Evolutionary conservation across 208 protist species (phyloP).

Genomic region (Naegleria lovaniensis): DNA sequence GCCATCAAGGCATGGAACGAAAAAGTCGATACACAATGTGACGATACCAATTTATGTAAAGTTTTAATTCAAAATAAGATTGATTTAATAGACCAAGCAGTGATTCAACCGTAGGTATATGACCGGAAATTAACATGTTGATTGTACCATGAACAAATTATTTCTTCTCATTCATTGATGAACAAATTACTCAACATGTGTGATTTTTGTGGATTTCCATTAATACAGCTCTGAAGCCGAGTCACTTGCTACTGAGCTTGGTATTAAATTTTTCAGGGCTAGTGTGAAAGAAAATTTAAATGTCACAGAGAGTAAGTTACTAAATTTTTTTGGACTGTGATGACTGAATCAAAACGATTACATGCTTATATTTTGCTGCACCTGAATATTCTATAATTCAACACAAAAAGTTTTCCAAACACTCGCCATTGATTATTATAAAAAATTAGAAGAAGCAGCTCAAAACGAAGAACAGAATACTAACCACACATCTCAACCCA

Average conservation of each 20-base stretch:
- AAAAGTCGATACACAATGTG: constrained; percentile 21
- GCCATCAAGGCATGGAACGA: constrained; percentile 1
- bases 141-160: too few species aligned
- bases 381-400: not conserved
- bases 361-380: too few species aligned
- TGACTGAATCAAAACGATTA: too few species aligned
- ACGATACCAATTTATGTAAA: not conserved
- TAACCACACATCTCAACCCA: not conserved
- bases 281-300: constrained; percentile 16
- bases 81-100: constrained; percentile 4
- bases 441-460: not conserved
- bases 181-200: too few species aligned
- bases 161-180: too few species aligned
- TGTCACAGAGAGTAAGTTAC: constrained; percentile 5
- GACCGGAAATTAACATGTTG: not conserved
- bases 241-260: not conserved
- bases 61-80: constrained; percentile 25
- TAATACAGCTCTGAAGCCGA: not conserved
- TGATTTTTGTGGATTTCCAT: not conserved
- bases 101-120: not conserved
- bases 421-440: not conserved
- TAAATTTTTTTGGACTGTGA: too few species aligned
- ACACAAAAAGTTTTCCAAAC: not conserved
- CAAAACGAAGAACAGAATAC: not conserved
- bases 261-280: constrained; percentile 12